Conservation (phyloP, 805 yeast genomes). For the Limtongia smithiae region DNA sequence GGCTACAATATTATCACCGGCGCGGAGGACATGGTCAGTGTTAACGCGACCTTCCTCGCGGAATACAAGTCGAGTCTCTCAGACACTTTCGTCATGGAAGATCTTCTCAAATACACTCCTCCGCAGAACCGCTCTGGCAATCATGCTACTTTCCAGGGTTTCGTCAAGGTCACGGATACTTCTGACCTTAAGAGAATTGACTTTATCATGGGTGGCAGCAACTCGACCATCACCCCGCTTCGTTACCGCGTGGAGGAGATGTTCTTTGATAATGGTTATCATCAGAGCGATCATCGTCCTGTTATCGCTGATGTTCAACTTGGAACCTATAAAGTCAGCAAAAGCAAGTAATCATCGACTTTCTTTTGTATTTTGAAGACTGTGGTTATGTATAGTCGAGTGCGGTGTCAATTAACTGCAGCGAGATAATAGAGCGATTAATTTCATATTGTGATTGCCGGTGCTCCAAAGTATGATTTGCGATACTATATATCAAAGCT, state of each 20-base stretch:
- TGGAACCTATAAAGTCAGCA: no score
- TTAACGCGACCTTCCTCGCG: conserved; percentile 7
- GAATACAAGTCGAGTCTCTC: conserved; percentile 3
- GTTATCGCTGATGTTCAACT: conserved; percentile 4
- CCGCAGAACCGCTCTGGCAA: conserved; percentile 6
- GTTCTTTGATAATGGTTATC: conserved; percentile 3
- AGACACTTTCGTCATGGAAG: conserved; percentile 3
- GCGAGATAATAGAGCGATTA: no score
- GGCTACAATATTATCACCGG: conserved; percentile 13
- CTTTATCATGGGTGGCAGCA: conserved; percentile 9
- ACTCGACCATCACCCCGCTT: background rate
- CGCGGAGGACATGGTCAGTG: background rate
- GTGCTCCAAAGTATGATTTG: no score
- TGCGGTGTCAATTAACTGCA: no score
- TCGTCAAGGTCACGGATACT: conserved; percentile 1
- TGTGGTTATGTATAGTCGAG: no score
- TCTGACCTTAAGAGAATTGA: conserved; percentile 7
- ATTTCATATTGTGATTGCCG: no score
- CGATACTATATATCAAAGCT: no score
- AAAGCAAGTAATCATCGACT: no score
- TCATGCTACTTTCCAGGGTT: conserved; percentile 8
- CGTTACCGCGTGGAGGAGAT: conserved; percentile 8
- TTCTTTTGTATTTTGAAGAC: no score
- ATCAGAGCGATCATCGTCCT: conserved; percentile 9
- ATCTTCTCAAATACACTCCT: conserved; percentile 4